These are phyloP conservation scores for Sporothrix schenckii DNA, from an alignment of 2,329 filamentous ascomycete genomes.

Conservation along the genomic window DNA sequence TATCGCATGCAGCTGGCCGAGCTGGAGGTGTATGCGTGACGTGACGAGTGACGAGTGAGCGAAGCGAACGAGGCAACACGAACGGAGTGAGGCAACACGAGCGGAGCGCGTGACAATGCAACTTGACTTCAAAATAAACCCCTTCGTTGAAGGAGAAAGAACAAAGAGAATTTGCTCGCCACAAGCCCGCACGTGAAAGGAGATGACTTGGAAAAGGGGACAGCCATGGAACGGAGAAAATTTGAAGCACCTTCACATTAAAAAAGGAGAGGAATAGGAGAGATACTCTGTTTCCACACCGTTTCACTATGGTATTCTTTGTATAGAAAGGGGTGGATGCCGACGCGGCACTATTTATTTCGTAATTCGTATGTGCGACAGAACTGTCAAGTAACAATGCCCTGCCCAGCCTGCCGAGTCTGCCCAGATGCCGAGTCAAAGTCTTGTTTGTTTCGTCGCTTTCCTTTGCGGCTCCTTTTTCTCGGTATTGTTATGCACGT, in stretches of 20 bases:
- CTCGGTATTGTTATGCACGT: slow-evolving; percentile 25
- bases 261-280: no score
- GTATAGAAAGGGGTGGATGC: not conserved
- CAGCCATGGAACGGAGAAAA: no score
- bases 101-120: not conserved
- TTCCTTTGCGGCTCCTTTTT: not conserved
- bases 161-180: no score
- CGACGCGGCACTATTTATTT: not conserved
- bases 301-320: not conserved
- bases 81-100: not conserved
- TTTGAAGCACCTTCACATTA: no score
- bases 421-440: slow-evolving; percentile 1
- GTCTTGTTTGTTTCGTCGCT: slow-evolving; percentile 11
- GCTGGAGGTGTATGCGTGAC: slow-evolving; percentile 11
- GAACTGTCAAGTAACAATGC: not conserved
- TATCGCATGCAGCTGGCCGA: slow-evolving; percentile 19
- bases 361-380: not conserved
- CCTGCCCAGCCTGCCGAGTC: slow-evolving; percentile 4
- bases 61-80: not conserved
- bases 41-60: not conserved
- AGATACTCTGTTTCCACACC: no score
- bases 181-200: no score
- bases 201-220: no score
- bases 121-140: no score
- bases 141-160: no score